A percentile compares a stretch with the other conserved stretches of the same genome.
Conservation (phyloP, 73 alveolate species). For the Durusdinium trenchii region DNA sequence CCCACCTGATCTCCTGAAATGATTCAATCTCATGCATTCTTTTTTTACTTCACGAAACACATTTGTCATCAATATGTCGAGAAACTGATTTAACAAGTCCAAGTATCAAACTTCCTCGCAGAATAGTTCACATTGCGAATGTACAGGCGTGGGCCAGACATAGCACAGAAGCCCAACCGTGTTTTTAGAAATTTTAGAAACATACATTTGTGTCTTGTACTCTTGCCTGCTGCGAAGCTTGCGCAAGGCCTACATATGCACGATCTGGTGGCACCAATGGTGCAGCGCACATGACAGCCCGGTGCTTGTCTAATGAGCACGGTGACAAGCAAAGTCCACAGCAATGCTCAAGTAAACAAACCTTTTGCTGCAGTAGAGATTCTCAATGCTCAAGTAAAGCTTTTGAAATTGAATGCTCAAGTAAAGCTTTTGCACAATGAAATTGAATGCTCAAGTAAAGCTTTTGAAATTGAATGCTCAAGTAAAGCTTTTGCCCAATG, state of each 20-base stretch:
- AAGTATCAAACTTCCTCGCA: not conserved
- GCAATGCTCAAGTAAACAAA: not conserved
- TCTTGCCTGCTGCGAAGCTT: not conserved
- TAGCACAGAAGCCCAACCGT: not conserved
- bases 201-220: not conserved
- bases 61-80: not conserved
- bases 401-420: not conserved
- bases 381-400: not conserved
- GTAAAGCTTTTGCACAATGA: not conserved
- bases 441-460: not conserved
- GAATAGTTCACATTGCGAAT: not conserved
- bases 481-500: not conserved
- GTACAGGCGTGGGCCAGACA: not conserved
- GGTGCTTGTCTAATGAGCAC: not conserved
- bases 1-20: not conserved
- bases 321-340: not conserved
- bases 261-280: not conserved
- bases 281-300: not conserved
- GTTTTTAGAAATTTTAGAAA: not conserved
- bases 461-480: not conserved
- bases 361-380: not conserved
- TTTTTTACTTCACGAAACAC: not conserved
- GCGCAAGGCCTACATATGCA: not conserved
- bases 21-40: not conserved
- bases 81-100: not conserved